Evolutionary conservation across 176 grass and related monocot species (phyloP), one percentile per base, ranked within the genome.

Genomic region (Pontederia crassipes): DNA sequence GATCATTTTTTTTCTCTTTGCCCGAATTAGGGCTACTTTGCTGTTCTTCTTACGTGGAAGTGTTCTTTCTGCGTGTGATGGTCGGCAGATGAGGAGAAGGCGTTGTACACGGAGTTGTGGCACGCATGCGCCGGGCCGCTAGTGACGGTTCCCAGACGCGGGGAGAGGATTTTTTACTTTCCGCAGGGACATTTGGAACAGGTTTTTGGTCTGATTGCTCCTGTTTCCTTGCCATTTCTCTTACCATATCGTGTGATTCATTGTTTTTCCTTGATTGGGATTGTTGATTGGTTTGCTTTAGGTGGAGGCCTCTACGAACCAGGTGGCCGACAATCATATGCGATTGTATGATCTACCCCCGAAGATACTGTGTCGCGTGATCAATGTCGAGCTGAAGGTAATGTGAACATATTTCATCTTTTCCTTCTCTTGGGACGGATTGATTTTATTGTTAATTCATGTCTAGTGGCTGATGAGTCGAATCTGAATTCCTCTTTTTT

Each of bases 151-250:
- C 87, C 87, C 63, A 81, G 81, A 68, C 45, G 18, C 15, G 49
- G 53, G 49, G 87, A 98, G 76, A 80, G 74, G 66, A 87, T 98
- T 28, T 89, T 85, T 59, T 98, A 98, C 84, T 98, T 98, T 73
- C 84, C 86, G 40, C 93, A 98, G 85, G 93, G 93, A 17, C 93
- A 98, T 68, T 86, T 98, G 17, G 93, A 98, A 73, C 93, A 95
- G 85, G 89, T 86, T 28, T 46, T 18, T 20, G 59, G 10, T 47
- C 1, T 8, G 32, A 3, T 40, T 40, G 32, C 32, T 0, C n/a
- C 18, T 6, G 18, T 11, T 52, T 27, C 9, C 45, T 59, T 57
- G 49, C 72, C 12, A 17, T 46, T n/a, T 5, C 14, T 47, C 10
- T 28, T 0, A 15, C 0, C 62, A 45, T 74, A 11, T 46, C 56